Base-by-base conservation (phyloP, 2,329 filamentous ascomycete species). In the Sclerotinia minor region DNA sequence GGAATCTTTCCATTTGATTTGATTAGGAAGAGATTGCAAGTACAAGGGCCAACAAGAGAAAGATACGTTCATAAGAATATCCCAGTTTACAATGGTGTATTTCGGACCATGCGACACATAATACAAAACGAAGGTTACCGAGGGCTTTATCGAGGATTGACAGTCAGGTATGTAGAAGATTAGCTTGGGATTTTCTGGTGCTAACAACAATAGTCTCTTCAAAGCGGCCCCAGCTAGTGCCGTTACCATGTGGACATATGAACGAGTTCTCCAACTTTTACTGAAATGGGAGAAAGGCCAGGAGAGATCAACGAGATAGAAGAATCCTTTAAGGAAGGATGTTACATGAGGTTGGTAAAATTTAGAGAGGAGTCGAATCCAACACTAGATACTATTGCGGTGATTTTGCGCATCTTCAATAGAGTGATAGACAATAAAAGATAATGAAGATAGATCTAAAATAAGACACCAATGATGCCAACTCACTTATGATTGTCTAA, bases 1-100 rank as follows among this genome's bases (percentile, higher is more conserved):
- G 87, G 86, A 1, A 92, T 97, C 15, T 99, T 98, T 74, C 95
- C 95, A 21, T 83, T 99, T 32, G 95, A 99, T 77, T 87, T 97
- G 38, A 92, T 97, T 47, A 83, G 95, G 72, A 99, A 98, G 82
- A 84, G 95, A 58, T 84, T 99, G 72, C 95, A 99, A 80, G 93
- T 99, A 4, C 95, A 99, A 78, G 95, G 95, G 0, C 95, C 95
- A 1, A 96, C 91, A 69, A 83, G 94, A 70, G 80, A 80, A 49
- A 83, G 83, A 71, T 99, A 97, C 77, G 87, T 94, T 21, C 91
- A 96, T 79, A 86, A 87, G 74, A 92, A 96, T 75, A 97, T 98
- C 13, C 95, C 95, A 0, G 88, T 90, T 73, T 98, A 97, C 76
- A 82, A 81, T 6, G 83, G 83, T 19, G 87, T 96, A 0, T 73